phyloP scores from a whole-genome alignment of 2,329 filamentous ascomycete species.

The Graphilbum fragrans region DNA sequence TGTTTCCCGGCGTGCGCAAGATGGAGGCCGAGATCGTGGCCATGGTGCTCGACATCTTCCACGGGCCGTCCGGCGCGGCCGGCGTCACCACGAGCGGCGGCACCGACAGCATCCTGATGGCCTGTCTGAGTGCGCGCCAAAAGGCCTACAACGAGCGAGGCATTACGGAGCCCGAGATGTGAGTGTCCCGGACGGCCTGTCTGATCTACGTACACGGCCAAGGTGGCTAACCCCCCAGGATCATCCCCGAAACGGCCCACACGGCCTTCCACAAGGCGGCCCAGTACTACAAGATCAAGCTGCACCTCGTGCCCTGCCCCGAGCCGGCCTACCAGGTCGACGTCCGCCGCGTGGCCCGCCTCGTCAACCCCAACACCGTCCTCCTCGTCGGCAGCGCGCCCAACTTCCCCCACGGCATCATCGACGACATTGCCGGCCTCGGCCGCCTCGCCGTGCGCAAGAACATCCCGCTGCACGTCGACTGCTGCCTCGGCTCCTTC shows the following conservation, averaged over 20 bases:
- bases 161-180: constrained; percentile 92
- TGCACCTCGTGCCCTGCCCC: constrained; percentile 79
- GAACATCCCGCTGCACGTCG: constrained; percentile 82
- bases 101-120: constrained; percentile 95
- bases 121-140: constrained; percentile 78
- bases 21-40: constrained; percentile 98
- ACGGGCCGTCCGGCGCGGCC: constrained; percentile 72
- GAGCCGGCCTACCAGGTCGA: constrained; percentile 79
- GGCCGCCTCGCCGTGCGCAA: constrained; percentile 71
- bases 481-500: constrained; percentile 96
- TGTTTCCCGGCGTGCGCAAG: constrained; percentile 94
- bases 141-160: constrained; percentile 78
- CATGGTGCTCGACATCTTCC: constrained; percentile 86
- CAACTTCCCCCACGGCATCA: constrained; percentile 97
- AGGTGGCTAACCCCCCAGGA: constrained; percentile 41
- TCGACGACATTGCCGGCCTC: constrained; percentile 82
- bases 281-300: constrained; percentile 92
- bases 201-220: neutral
- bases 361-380: constrained; percentile 90
- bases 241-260: constrained; percentile 87
- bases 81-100: constrained; percentile 88
- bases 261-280: constrained; percentile 93
- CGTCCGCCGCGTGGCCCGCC: constrained; percentile 60
- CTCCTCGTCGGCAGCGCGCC: constrained; percentile 89
- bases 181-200: constrained; percentile 18